Evolutionary conservation across 1,139 yeast genomes (phyloP), one percentile per base, ranked within the genome.

Genomic region (Kurtzmaniella natalensis): DNA sequence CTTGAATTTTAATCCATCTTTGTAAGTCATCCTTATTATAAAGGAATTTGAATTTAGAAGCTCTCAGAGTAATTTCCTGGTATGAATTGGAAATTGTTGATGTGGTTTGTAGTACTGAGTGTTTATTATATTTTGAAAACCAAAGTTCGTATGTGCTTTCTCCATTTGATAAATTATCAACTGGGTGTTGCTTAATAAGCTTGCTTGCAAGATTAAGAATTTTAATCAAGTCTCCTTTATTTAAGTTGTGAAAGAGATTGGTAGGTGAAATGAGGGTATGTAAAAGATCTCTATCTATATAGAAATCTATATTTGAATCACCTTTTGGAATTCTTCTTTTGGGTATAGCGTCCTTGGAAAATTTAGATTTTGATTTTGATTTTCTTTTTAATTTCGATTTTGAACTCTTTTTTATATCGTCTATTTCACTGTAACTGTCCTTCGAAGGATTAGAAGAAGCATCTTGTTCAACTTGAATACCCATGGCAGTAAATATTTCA

Each of bases 221-320:
- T 28, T 53, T 53, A 21, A 52, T 53, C 25, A 73, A 43, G 26
- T 62, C 68, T 14, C 35, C 45, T 39, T 60, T 75, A 34, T 46
- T 44, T 21, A 57, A 46, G 9, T 48, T 46, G 5, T 53, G 50
- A 39, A 66, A 59, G 19, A 69, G 47, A 28, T 39, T 47, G 9
- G 51, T 36, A 0, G 74, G 69, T 5, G 72, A 64, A 6, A 68
- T 37, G 17, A 57, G 41, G n/a, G 59, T 51, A 47, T 75, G 79
- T 10, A 73, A 55, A 3, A 59, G 37, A 45, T 74, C 79, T n/a
- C 48, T 53, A 38, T 71, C 29, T 3, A 26, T 4, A 4, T 37
- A 37, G 33, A 39, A 46, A 18, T 47, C 48, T n/a, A n/a, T n/a
- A n/a, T 15, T 17, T n/a, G 29, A 23, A 8, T 42, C 46, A 10